Base-by-base conservation (phyloP, 2,329 filamentous ascomycete species). In the Aspergillus fijiensis region DNA sequence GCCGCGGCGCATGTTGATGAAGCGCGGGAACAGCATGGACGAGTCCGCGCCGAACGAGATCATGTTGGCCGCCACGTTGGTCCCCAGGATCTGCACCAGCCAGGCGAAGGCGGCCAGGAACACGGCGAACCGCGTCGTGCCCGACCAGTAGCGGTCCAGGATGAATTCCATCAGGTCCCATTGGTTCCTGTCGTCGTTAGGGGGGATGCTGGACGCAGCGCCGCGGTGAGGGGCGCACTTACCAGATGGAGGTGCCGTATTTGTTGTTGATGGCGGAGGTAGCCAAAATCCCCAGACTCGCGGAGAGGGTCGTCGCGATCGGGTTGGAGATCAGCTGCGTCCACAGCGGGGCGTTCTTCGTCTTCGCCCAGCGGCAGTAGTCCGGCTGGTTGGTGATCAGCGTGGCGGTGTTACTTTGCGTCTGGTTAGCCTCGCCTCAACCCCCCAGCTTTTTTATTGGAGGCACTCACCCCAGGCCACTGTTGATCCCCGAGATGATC, bases 1-100 rank as follows among this genome's bases (percentile, higher is more conserved):
- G 11, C 83, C 83, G 12, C 83, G 79, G 21, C 72, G 71, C 66
- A 86, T 84, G 65, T 85, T 84, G 62, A 85, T 71, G 68, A 80
- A 85, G 23, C 76, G 75, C 1, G 83, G 81, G 76, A 33, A 84
- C 74, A 47, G 80, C 78, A 77, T 57, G 63, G 74, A 57, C 63
- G 73, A 19, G 69, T 80, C 65, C 64, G 70, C 57, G 62, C 69
- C 70, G 61, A 80, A 73, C 12, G 69, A 66, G 47, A 72, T 72
- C 63, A 74, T 72, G 61, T 76, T 77, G 56, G 69, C 75, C 54
- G 55, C 73, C 51, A 75, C 69, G 55, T 79, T 79, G 31, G 74
- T 77, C 11, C 76, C 70, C 27, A 77, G 72, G 48, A 74, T 70
- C 33, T 70, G 70, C 14, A 77, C 69, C 2, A 71, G 59, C 69